Conservation (phyloP, 1,139 yeast genomes). For the Sugiyamaella japonica region DNA sequence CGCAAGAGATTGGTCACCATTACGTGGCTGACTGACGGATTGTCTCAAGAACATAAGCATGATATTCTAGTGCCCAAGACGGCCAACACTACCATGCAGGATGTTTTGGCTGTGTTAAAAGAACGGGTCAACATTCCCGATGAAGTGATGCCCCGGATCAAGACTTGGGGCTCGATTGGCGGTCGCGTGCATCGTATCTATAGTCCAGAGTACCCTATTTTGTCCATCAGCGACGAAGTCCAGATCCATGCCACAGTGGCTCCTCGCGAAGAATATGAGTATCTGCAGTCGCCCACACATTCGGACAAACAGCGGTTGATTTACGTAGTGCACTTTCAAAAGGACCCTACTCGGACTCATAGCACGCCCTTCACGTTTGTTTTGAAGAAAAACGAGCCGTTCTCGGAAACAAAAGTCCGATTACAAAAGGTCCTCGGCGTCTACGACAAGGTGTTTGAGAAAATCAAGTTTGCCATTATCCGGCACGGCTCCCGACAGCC, state of each 20-base stretch:
- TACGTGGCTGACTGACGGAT: conserved; percentile 40
- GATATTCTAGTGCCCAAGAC: conserved; percentile 69
- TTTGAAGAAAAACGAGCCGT: conserved; percentile 54
- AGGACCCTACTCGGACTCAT: conserved; percentile 67
- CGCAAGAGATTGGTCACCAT: conserved; percentile 61
- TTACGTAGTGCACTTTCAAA: conserved; percentile 71
- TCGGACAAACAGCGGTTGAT: conserved; percentile 41
- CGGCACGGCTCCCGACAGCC: conserved; percentile 30
- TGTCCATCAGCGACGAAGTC: conserved; percentile 30
- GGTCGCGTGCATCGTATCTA: conserved; percentile 32
- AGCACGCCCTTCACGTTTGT: conserved; percentile 87
- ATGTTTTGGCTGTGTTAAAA: conserved; percentile 57
- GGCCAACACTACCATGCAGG: conserved; percentile 58
- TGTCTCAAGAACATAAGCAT: conserved; percentile 54
- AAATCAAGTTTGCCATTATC: conserved; percentile 60
- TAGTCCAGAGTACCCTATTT: conserved; percentile 30
- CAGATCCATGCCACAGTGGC: conserved; percentile 38
- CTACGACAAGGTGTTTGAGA: conserved; percentile 76
- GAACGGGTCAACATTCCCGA: conserved; percentile 53
- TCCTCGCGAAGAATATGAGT: conserved; percentile 40
- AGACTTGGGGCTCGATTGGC: conserved; percentile 56
- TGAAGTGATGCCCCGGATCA: conserved; percentile 51
- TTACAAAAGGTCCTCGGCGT: conserved; percentile 68
- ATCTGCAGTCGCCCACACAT: conserved; percentile 24
- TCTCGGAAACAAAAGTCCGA: conserved; percentile 65